A percentile compares a stretch with the other conserved stretches of the same genome.
Evolutionary conservation across 1,139 yeast genomes (phyloP).

Genomic region (Kodamaea sp.): DNA sequence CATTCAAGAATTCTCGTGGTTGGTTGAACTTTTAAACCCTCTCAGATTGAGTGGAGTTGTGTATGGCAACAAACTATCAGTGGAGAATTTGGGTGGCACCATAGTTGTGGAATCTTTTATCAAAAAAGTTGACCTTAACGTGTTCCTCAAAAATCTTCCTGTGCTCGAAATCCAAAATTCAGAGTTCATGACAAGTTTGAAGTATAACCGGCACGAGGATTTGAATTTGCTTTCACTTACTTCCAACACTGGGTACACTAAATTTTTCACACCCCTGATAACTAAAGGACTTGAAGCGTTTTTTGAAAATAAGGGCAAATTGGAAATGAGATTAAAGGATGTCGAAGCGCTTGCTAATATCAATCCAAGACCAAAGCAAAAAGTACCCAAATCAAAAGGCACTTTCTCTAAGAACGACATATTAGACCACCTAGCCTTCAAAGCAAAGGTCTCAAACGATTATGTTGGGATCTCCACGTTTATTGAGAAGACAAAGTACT

Average conservation of each 20-base stretch:
- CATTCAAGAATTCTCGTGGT: conserved; percentile 14
- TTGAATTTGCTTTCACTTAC: conserved; percentile 20
- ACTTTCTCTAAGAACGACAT: background rate
- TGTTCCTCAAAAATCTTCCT: conserved; percentile 12
- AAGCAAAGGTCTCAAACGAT: conserved; percentile 31
- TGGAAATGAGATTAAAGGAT: conserved; percentile 16
- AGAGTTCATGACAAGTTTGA: conserved; percentile 25
- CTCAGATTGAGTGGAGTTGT: conserved; percentile 18
- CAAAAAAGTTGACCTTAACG: conserved; percentile 22
- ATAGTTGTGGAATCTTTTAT: conserved; percentile 21
- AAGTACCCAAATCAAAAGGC: background rate
- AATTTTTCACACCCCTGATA: conserved; percentile 33
- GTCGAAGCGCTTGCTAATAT: conserved; percentile 10
- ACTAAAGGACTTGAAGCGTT: conserved; percentile 19
- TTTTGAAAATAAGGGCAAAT: conserved; percentile 10
- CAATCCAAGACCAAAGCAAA: background rate
- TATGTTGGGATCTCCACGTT: conserved; percentile 39
- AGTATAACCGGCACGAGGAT: conserved; percentile 16
- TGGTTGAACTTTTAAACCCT: conserved; percentile 16
- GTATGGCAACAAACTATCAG: conserved; percentile 19
- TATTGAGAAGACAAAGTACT: conserved; percentile 32
- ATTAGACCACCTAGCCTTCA: conserved; percentile 22
- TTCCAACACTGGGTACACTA: conserved; percentile 35
- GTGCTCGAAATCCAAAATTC: conserved; percentile 34
- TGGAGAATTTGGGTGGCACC: conserved; percentile 17